Conservation (phyloP, 129 eudicot genomes). For the Ambrosia trifida region DNA sequence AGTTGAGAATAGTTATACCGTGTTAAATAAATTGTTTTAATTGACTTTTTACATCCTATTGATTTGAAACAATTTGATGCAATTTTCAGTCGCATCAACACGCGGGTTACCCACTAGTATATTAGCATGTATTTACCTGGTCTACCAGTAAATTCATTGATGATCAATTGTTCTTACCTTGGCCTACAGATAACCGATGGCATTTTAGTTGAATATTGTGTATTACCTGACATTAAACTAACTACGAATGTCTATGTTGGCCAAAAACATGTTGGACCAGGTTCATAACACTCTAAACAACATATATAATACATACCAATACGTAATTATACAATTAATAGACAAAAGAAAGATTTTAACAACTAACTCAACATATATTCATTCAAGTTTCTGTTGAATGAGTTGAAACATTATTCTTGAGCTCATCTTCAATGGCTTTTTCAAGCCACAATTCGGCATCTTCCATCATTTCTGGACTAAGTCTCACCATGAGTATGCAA, state of each 20-base stretch:
- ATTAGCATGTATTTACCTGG: too few species aligned
- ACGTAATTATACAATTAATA: background rate
- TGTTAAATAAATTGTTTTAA: too few species aligned
- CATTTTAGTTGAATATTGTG: too few species aligned
- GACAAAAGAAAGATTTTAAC: conserved; percentile 3
- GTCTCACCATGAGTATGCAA: conserved; percentile 83
- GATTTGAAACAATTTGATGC: too few species aligned
- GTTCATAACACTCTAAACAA: conserved; percentile 8
- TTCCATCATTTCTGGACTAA: conserved; percentile 89
- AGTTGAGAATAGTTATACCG: too few species aligned
- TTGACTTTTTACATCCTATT: too few species aligned
- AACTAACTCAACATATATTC: conserved; percentile 6
- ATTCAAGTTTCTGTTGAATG: conserved; percentile 7
- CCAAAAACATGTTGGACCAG: conserved; percentile 12
- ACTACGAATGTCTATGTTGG: background rate
- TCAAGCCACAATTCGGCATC: conserved; percentile 80
- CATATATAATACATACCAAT: conserved; percentile 18
- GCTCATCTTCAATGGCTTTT: conserved; percentile 62
- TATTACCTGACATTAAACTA: too few species aligned
- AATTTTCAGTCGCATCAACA: too few species aligned
- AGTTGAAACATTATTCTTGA: conserved; percentile 12
- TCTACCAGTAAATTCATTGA: too few species aligned
- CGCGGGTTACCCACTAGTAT: too few species aligned
- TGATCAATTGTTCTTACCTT: too few species aligned
- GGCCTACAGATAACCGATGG: too few species aligned